These are phyloP conservation scores for Malassezia japonica DNA, from an alignment of 1,284 basidiomycete species.

Conservation along the genomic window DNA sequence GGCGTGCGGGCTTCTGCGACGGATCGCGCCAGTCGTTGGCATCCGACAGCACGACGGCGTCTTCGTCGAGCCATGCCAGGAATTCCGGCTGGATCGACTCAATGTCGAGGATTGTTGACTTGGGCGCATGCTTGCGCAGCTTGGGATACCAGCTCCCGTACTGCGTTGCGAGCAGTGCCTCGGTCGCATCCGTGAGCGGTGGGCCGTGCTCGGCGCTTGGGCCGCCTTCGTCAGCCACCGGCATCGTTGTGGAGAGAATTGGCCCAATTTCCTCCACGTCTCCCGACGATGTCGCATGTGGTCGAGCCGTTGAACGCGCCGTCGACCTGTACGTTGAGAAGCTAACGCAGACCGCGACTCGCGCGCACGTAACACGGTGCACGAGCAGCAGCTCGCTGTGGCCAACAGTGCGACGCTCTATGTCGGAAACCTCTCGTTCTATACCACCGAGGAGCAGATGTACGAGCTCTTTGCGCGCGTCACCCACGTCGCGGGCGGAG, in stretches of 20 bases:
- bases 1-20: background rate
- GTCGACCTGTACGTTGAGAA: constrained; percentile 68
- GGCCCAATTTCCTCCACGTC: background rate
- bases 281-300: constrained; percentile 67
- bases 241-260: constrained; percentile 1
- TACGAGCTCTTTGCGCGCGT: constrained; percentile 95
- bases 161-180: constrained; percentile 51
- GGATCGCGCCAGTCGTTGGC: constrained; percentile 58
- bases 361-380: constrained; percentile 34
- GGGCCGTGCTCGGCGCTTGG: background rate
- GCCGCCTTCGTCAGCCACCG: background rate
- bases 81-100: constrained; percentile 59
- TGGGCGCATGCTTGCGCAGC: constrained; percentile 64
- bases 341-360: constrained; percentile 47
- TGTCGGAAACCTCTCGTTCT: constrained; percentile 56
- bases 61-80: constrained; percentile 63
- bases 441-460: constrained; percentile 98
- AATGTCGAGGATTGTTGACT: constrained; percentile 65
- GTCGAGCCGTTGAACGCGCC: constrained; percentile 76
- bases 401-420: constrained; percentile 55
- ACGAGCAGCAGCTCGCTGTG: constrained; percentile 52
- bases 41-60: constrained; percentile 70
- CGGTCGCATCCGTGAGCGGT: constrained; percentile 59
- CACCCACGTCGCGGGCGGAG: constrained; percentile 75
- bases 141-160: constrained; percentile 78